phyloP scores from a whole-genome alignment of 768 basidiomycete species.

The Tephrocybe sp. region DNA sequence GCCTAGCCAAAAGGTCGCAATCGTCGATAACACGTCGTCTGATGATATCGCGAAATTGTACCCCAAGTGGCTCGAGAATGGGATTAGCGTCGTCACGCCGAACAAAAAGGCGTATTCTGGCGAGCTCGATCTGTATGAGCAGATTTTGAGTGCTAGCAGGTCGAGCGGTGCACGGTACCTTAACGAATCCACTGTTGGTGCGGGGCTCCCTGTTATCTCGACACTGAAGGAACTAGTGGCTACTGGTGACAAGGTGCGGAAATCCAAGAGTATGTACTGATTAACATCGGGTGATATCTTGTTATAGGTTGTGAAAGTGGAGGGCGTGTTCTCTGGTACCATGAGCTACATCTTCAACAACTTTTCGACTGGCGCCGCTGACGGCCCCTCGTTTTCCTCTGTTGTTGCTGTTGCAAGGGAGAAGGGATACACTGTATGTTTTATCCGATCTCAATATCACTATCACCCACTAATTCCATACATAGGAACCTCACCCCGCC shows the following conservation, averaged over 20 bases:
- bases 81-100: constrained; percentile 88
- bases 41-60: constrained; percentile 79
- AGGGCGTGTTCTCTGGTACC: constrained; percentile 97
- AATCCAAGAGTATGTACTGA: not conserved
- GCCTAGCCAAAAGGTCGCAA: constrained; percentile 50
- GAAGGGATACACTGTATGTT: constrained; percentile 87
- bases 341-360: constrained; percentile 99
- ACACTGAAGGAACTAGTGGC: constrained; percentile 89
- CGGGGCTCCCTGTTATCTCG: constrained; percentile 88
- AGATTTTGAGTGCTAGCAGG: constrained; percentile 58
- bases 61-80: constrained; percentile 72
- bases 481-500: constrained; percentile 92
- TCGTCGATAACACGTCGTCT: constrained; percentile 93
- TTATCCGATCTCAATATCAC: not conserved
- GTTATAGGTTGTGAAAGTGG: constrained; percentile 76
- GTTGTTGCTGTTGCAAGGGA: constrained; percentile 86
- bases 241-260: constrained; percentile 84
- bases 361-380: constrained; percentile 69
- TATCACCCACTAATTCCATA: not conserved
- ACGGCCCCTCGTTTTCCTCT: constrained; percentile 79
- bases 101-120: constrained; percentile 97
- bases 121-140: constrained; percentile 59
- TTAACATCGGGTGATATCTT: not conserved
- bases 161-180: constrained; percentile 66
- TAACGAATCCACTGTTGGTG: constrained; percentile 93